Percentiles rank a stretch among this genome's conserved stretches.
These are phyloP conservation scores for Aphanocladium album DNA, from an alignment of 2,329 filamentous ascomycete genomes.

Conservation along the genomic window DNA sequence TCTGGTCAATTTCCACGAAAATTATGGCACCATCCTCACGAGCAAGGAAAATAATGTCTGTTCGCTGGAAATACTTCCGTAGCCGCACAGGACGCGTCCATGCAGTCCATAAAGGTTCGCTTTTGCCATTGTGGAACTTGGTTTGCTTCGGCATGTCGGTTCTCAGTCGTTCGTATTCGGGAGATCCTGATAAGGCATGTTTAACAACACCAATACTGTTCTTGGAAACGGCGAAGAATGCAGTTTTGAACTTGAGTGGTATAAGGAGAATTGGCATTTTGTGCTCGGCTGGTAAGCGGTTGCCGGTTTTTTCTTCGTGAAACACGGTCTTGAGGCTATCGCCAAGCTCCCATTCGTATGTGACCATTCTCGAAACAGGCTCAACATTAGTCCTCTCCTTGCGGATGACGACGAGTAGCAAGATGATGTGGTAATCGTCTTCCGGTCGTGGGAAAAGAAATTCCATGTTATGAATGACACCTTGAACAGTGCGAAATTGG, in stretches of 20 bases:
- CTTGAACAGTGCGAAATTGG: constrained; percentile 49
- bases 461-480: constrained; percentile 78
- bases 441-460: constrained; percentile 70
- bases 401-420: constrained; percentile 59
- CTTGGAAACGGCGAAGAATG: constrained; percentile 65
- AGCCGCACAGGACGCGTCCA: constrained; percentile 77
- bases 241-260: constrained; percentile 63
- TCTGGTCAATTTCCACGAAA: constrained; percentile 62
- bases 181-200: constrained; percentile 47
- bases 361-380: constrained; percentile 43
- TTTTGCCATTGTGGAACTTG: constrained; percentile 41
- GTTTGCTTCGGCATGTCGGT: constrained; percentile 37
- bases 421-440: constrained; percentile 67
- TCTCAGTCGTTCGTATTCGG: constrained; percentile 41
- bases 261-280: constrained; percentile 65
- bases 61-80: constrained; percentile 53
- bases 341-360: constrained; percentile 57
- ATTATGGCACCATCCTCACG: constrained; percentile 81
- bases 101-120: constrained; percentile 66
- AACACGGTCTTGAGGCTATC: constrained; percentile 43
- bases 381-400: constrained; percentile 28
- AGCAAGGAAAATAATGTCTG: constrained; percentile 79
- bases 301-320: constrained; percentile 42
- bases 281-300: constrained; percentile 45
- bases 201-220: constrained; percentile 52